Percentiles rank a stretch among this genome's conserved stretches.
These are phyloP conservation scores for Elaeis guineensis DNA, from an alignment of 176 grass and related monocot species.

Conservation along the genomic window DNA sequence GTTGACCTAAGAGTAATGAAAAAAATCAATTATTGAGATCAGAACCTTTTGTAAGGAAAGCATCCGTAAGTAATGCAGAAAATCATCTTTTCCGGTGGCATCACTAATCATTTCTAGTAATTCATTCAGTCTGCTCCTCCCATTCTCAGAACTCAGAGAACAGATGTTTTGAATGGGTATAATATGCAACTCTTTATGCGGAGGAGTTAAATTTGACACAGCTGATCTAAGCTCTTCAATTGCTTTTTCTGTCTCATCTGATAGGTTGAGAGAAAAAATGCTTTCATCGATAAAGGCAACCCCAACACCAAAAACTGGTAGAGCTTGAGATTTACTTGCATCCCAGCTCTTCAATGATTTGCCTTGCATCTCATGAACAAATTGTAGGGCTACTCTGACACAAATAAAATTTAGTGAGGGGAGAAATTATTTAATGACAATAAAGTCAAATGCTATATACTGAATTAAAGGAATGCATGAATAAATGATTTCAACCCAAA, in stretches of 20 bases:
- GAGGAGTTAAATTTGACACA: slow-evolving; percentile 27
- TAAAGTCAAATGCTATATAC: too few relatives aligned
- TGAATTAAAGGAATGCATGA: too few relatives aligned
- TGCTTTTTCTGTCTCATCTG: slow-evolving; percentile 21
- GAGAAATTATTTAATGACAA: neutral
- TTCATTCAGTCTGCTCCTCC: slow-evolving; percentile 23
- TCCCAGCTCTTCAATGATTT: slow-evolving; percentile 72
- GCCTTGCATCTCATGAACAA: slow-evolving; percentile 72
- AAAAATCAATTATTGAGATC: neutral
- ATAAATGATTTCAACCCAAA: too few relatives aligned
- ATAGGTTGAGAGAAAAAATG: slow-evolving; percentile 1
- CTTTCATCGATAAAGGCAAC: slow-evolving; percentile 74
- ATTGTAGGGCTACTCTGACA: slow-evolving; percentile 70
- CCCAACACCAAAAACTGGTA: slow-evolving; percentile 49
- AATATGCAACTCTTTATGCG: slow-evolving; percentile 44
- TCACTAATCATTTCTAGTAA: slow-evolving; percentile 45
- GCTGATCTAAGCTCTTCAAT: slow-evolving; percentile 43
- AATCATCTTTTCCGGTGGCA: slow-evolving; percentile 78
- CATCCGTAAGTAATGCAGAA: slow-evolving; percentile 48
- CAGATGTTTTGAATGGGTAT: slow-evolving; percentile 39
- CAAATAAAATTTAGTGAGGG: neutral
- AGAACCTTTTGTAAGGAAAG: slow-evolving; percentile 66
- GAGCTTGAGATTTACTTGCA: slow-evolving; percentile 71
- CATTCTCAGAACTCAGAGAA: slow-evolving; percentile 23
- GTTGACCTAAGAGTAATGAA: neutral